Conservation (phyloP, 768 basidiomycete species). For the Lentinula sp. region DNA sequence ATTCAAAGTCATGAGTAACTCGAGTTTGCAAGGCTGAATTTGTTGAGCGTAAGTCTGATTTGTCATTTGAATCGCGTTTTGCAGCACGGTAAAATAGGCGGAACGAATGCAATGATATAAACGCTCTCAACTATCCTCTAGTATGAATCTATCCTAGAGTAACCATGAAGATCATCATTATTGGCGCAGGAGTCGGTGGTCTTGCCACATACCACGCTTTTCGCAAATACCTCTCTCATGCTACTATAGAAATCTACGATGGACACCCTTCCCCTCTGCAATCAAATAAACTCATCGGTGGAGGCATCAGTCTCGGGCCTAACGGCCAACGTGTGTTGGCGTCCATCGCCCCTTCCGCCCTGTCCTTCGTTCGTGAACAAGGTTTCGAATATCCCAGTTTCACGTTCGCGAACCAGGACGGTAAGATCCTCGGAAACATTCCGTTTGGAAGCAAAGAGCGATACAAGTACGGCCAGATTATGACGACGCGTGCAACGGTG, state of each 20-base stretch:
- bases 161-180: conserved; percentile 1
- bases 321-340: neutral
- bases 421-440: neutral
- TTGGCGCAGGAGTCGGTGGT: conserved; percentile 1
- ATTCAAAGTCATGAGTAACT: no score
- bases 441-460: neutral
- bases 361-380: neutral
- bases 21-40: no score
- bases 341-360: neutral
- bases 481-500: neutral
- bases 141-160: neutral
- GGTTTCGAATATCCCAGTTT: neutral
- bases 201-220: conserved; percentile 2
- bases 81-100: no score
- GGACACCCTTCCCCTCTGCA: neutral
- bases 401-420: neutral
- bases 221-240: neutral
- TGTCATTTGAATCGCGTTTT: no score
- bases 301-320: neutral
- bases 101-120: neutral
- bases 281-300: neutral
- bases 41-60: no score
- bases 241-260: neutral
- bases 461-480: neutral
- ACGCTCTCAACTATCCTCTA: neutral